Conservation (phyloP, 176 grass and related monocot species). For the Bothriochloa decipiens region DNA sequence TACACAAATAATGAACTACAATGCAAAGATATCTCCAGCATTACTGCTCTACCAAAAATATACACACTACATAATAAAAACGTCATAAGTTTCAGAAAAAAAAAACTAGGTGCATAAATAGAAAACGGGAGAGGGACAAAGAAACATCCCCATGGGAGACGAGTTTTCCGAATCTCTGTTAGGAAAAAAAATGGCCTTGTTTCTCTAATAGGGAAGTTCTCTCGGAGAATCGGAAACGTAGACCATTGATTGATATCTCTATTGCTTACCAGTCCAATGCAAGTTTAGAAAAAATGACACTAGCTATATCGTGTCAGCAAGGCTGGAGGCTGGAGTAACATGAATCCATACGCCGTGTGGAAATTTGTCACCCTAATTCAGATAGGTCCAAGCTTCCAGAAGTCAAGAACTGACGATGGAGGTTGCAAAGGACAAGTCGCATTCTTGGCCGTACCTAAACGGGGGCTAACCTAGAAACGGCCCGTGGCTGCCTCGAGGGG, state of each 20-base stretch:
- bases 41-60: too few relatives aligned
- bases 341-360: conserved; percentile 10
- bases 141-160: not conserved
- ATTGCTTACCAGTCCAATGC: not conserved
- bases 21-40: too few relatives aligned
- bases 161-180: not conserved
- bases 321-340: too few relatives aligned
- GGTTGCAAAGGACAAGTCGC: conserved; percentile 43
- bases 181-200: not conserved
- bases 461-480: not conserved
- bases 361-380: not conserved
- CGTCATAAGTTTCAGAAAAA: too few relatives aligned
- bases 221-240: not conserved
- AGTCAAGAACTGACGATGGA: conserved; percentile 17
- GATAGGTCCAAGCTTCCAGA: not conserved
- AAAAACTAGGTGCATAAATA: not conserved
- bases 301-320: too few relatives aligned
- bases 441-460: conserved; percentile 23
- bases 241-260: not conserved
- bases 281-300: not conserved
- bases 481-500: conserved; percentile 22
- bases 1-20: too few relatives aligned
- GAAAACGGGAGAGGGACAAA: not conserved
- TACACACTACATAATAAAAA: too few relatives aligned
- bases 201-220: not conserved